Percentiles rank a stretch among this genome's conserved stretches.
Conservation (phyloP, 805 yeast genomes). For the Schwanniomyces polymorphus region DNA sequence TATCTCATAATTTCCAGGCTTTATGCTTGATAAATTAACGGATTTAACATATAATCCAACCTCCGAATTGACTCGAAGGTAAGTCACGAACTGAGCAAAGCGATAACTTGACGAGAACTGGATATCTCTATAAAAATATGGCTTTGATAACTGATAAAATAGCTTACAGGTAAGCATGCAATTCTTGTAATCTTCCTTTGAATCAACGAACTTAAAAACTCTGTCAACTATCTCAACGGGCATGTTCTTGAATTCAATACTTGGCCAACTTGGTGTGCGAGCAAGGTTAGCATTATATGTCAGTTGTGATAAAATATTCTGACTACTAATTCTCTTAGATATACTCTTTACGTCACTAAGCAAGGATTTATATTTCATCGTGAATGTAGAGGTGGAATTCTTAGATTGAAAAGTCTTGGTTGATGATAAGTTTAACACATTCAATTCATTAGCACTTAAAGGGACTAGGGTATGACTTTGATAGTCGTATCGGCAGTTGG, state of each 20-base stretch:
- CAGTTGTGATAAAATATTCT: constrained; percentile 10
- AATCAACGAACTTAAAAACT: constrained; percentile 35
- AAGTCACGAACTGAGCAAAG: constrained; percentile 75
- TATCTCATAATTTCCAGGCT: constrained; percentile 30
- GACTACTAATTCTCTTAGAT: constrained; percentile 21
- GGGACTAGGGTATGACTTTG: constrained; percentile 44
- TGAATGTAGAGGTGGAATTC: constrained; percentile 16
- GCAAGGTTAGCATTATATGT: constrained; percentile 5
- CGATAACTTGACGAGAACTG: constrained; percentile 69
- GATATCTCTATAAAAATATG: constrained; percentile 55
- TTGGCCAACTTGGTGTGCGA: constrained; percentile 1
- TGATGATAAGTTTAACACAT: constrained; percentile 8
- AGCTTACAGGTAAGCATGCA: constrained; percentile 52
- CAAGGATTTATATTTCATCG: constrained; percentile 50
- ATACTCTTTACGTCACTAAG: constrained; percentile 48
- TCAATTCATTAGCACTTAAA: constrained; percentile 32
- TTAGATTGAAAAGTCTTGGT: constrained; percentile 3
- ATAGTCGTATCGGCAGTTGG: constrained; percentile 52
- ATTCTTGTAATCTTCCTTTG: constrained; percentile 32
- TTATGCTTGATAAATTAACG: constrained; percentile 56
- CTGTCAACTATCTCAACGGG: constrained; percentile 45
- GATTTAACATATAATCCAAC: constrained; percentile 57
- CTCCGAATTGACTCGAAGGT: constrained; percentile 54
- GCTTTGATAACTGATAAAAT: constrained; percentile 53
- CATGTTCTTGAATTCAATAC: constrained; percentile 24